These are phyloP conservation scores for Jackrogersella multiformis DNA, from an alignment of 495 filamentous ascomycete genomes.

Conservation along the genomic window DNA sequence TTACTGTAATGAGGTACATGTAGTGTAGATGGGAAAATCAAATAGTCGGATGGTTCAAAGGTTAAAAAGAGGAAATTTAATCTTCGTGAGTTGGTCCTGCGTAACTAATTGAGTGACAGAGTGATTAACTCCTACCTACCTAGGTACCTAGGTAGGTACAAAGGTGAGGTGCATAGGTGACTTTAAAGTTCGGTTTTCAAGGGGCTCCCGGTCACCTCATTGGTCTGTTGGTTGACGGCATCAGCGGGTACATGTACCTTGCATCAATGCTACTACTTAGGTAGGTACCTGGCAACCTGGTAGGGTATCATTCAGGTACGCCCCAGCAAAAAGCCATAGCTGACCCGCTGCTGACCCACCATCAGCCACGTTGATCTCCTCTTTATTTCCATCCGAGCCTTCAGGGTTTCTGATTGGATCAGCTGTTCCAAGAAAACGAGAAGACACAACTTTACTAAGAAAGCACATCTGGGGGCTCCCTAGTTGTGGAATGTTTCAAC, in stretches of 20 bases:
- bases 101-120: slow-evolving; percentile 10
- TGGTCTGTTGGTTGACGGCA: slow-evolving; percentile 12
- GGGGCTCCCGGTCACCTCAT: slow-evolving; percentile 14
- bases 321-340: slow-evolving; percentile 2
- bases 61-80: slow-evolving; percentile 9
- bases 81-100: slow-evolving; percentile 12
- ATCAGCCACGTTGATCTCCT: slow-evolving; percentile 29
- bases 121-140: too few relatives aligned
- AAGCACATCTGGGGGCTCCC: background rate
- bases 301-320: slow-evolving; percentile 37
- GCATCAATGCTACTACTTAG: slow-evolving; percentile 30
- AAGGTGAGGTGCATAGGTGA: too few relatives aligned
- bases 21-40: background rate
- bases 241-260: slow-evolving; percentile 39
- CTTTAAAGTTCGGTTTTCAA: slow-evolving; percentile 13
- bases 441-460: too few relatives aligned
- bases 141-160: too few relatives aligned
- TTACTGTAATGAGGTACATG: too few relatives aligned
- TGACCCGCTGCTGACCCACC: slow-evolving; percentile 28
- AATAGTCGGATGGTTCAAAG: slow-evolving; percentile 4
- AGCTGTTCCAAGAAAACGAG: slow-evolving; percentile 19
- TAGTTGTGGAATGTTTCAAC: slow-evolving; percentile 33
- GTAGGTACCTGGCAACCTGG: too few relatives aligned
- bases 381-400: slow-evolving; percentile 3
- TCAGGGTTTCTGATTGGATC: slow-evolving; percentile 20